Base-by-base conservation (phyloP, 1,284 basidiomycete species). In the Moniliophthora roreri region DNA sequence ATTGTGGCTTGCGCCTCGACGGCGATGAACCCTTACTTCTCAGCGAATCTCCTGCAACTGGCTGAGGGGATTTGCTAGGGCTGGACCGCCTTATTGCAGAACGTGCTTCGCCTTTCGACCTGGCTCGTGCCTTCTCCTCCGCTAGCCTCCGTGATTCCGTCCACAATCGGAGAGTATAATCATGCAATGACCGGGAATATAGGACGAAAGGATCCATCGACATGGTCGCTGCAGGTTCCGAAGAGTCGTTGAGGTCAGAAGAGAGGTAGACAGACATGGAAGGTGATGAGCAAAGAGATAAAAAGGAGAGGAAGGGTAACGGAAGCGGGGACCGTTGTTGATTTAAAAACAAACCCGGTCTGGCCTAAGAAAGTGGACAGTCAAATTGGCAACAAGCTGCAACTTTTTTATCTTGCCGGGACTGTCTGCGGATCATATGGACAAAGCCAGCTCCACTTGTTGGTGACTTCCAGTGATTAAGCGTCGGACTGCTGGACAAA, bases 151-250 rank as follows among this genome's bases (percentile, higher is more conserved):
- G 73, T 10, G 85, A 84, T 63, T 87, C 82, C 46, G 80, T 81
- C 85, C 85, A 88, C 44, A 86, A 73, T 38, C 66, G 74, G 51
- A 87, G 77, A 32, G 85, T 89, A 60, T 87, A 87, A 53, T 85
- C 76, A 64, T 87, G 82, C 35, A 88, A 68, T 40, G 84, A 76
- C 58, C 78, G 80, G 11, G 86, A 79, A 63, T 88, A 88, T 35
- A 72, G 69, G 47, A 74, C 64, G 61, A 85, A 68, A 10, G 77
- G 74, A 55, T 80, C 75, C 28, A 32, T 32, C 11, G 28, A 32
- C n/a, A n/a, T 57, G 50, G 57, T 49, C 51, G 63, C 57, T 48
- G 57, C 28, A 18, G 59, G 37, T 44, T 57, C 57, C 3, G 63
- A 28, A 40, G 58, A 55, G 34, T 48, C 20, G 4, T 16, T 28